phyloP scores from a whole-genome alignment of 768 basidiomycete genomes.

The Suillus sp. region DNA sequence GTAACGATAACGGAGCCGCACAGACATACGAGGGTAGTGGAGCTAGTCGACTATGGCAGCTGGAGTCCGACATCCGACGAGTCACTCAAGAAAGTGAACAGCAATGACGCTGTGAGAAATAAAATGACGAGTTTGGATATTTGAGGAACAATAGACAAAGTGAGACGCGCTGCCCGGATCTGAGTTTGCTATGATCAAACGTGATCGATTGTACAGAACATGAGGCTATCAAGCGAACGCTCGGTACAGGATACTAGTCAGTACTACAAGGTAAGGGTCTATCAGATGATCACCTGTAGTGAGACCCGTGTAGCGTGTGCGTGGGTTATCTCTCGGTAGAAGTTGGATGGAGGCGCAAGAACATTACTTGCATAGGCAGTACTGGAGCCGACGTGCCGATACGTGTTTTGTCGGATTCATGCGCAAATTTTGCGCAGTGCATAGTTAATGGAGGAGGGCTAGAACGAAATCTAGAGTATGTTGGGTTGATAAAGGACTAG shows the following conservation, averaged over 20 bases:
- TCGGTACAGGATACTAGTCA: not conserved
- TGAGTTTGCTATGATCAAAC: too few species aligned
- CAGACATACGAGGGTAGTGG: not conserved
- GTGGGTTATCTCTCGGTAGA: not conserved
- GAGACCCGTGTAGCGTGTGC: not conserved
- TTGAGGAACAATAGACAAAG: not conserved
- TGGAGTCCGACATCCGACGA: not conserved
- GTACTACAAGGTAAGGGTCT: too few species aligned
- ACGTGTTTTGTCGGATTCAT: too few species aligned
- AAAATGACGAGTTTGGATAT: not conserved
- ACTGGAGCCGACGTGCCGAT: too few species aligned
- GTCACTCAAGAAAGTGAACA: too few species aligned
- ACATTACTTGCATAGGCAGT: not conserved
- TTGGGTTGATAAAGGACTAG: constrained; percentile 1
- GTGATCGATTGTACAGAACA: not conserved
- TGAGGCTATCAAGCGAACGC: not conserved
- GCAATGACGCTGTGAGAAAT: not conserved
- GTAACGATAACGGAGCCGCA: not conserved
- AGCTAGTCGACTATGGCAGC: not conserved
- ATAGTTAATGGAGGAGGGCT: not conserved
- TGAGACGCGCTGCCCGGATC: not conserved
- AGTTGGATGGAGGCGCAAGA: not conserved
- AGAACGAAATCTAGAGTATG: not conserved
- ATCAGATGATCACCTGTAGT: not conserved
- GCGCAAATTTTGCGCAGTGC: not conserved